Evolutionary conservation across 2,329 filamentous ascomycete genomes (phyloP), one percentile per base, ranked within the genome.

Genomic region (Aspergillus uvarum): DNA sequence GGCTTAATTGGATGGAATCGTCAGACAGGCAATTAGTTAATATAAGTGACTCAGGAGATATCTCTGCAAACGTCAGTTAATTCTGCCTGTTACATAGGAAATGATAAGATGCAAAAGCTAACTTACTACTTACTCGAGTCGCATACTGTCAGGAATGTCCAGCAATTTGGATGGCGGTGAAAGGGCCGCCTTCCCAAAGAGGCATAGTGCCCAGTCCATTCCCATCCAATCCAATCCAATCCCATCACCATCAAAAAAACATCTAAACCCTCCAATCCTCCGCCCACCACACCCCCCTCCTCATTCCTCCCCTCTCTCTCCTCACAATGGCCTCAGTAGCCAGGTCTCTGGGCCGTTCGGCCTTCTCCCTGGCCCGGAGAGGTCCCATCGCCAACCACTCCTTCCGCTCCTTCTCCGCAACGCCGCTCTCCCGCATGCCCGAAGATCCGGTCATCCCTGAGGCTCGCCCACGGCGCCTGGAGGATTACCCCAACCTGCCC

Each of bases 251-350:
- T 29, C 26, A 29, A 38, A 31, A 47, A 32, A 29, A 47, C 47
- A 49, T 56, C 31, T 65, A 62, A 68, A 67, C 64, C 62, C 62
- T 59, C 38, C 59, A 26, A 44, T 44, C n/a, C 32, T 16, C 32
- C 11, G 32, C 32, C 58, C 42, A 29, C 56, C 48, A 59, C 54
- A 54, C 52, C 51, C 4, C 58, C 48, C 49, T 47, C 50, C 58
- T 59, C 63, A 59, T 54, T 54, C 50, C 59, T 53, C 56, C 56
- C 61, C 51, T 56, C 57, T 53, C 55, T 53, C 58, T 61, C 54
- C 57, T 59, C 61, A 66, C 70, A 72, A 79, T 79, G 77, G 77
- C 76, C 66, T 72, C 70, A 59, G 69, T 70, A 65, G 68, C 74
- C 60, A 70, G 73, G 68, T 76, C 70, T 63, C 67, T 79, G 67